phyloP scores from a whole-genome alignment of 768 basidiomycete species.

The Scleroderma bovista region DNA sequence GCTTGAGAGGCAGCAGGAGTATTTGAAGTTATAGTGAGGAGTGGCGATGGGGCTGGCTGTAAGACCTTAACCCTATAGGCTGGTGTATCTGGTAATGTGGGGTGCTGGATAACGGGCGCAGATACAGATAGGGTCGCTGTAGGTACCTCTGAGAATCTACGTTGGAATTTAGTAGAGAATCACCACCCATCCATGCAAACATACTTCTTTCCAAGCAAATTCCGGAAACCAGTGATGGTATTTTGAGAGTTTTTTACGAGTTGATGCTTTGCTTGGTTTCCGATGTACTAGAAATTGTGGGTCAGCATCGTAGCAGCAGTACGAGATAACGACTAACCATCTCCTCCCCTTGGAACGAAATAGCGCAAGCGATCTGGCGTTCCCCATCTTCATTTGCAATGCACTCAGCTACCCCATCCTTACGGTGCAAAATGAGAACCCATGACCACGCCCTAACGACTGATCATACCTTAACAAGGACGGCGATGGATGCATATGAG shows the following conservation, averaged over 20 bases:
- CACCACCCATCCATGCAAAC: slow-evolving; percentile 15
- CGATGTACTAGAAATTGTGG: slow-evolving; percentile 67
- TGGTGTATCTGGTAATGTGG: slow-evolving; percentile 60
- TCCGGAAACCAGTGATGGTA: slow-evolving; percentile 92
- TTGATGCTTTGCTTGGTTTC: slow-evolving; percentile 90
- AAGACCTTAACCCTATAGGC: slow-evolving; percentile 84
- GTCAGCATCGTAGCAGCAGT: not conserved
- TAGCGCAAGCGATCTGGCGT: slow-evolving; percentile 92
- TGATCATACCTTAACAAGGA: slow-evolving; percentile 78
- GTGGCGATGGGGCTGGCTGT: slow-evolving; percentile 68
- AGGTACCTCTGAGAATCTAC: slow-evolving; percentile 71
- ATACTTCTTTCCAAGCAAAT: slow-evolving; percentile 88
- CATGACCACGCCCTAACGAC: not conserved
- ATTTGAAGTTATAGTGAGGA: slow-evolving; percentile 48
- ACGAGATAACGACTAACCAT: slow-evolving; percentile 45
- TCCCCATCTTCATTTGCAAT: slow-evolving; percentile 99
- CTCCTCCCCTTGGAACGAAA: slow-evolving; percentile 89
- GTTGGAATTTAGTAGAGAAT: not conserved
- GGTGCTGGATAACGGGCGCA: slow-evolving; percentile 74
- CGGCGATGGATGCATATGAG: slow-evolving; percentile 90
- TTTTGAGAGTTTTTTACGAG: slow-evolving; percentile 93
- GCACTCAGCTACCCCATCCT: slow-evolving; percentile 91
- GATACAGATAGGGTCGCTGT: slow-evolving; percentile 47
- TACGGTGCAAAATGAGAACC: slow-evolving; percentile 1
- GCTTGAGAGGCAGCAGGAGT: slow-evolving; percentile 64